Evolutionary conservation across 148 eudicot species (phyloP), one percentile per base, ranked within the genome.

Genomic region (Cornus suecica): DNA sequence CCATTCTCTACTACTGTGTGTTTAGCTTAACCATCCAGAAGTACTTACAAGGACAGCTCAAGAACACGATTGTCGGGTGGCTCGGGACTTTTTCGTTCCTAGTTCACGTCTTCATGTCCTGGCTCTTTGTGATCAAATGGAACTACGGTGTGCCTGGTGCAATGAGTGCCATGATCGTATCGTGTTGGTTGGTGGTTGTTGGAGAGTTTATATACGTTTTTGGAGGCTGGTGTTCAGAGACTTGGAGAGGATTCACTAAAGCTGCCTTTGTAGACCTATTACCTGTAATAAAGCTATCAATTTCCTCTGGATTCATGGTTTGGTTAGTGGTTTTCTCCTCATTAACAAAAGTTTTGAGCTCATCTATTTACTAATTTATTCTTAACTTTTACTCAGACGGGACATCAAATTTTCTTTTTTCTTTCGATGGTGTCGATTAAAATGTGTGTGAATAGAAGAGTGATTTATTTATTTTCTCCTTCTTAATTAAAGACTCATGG

Each of bases 1-100:
- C 89, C 61, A 34, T 84, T 30, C 13, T 82, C 41, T 88, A 87
- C 62, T 79, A 74, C 48, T 70, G 76, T 70, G 80, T 87, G 52
- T 90, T 82, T 27, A 66, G 68, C 63, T 66, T 84, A 78, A 88
- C 91, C 7, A 83, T 88, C 25, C 92, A 90, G 61, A 90, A 87
- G 92, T 92, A 61, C 63, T 77, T 92, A 52, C 97, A 90, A 75
- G 89, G 90, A 4, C 94, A 90, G 51, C 77, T 86, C 32, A 92
- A 88, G 88, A 92, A 92, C 80, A 56, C 31, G 84, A 67, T 90
- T 20, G 77, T 87, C 30, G 91, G 82, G 0, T 88, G 84, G 82
- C 76, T 90, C 8, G 73, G 82, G 24, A 41, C 62, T 11, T 37
- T 76, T 24, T 14, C 82, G 68, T 84, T 87, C 56, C 42, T 77